Evolutionary conservation across 768 basidiomycete genomes (phyloP), one percentile per base, ranked within the genome.

Genomic region (Nidularia pulvinata): DNA sequence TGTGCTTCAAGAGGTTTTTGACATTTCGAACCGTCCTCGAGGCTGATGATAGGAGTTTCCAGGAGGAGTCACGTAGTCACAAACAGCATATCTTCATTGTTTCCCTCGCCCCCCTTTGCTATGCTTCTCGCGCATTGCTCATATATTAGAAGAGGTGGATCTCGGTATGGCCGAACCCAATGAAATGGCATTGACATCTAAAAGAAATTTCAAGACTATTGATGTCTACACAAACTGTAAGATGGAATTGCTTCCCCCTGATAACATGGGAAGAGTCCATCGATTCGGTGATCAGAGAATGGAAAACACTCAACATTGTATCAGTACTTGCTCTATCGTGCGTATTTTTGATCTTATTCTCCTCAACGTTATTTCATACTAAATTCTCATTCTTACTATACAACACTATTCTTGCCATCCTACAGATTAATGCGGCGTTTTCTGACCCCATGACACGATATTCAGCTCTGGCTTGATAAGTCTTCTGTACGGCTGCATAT

Each of bases 401-500:
- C 43, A 72, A 67, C 1, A 66, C 68, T 36, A 68, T 69, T 36
- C 55, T 69, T 13, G 66, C 67, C 4, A 62, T 66, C 16, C 60
- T 72, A 2, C 68, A 71, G 39, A 69, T 69, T 25, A 55, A 64
- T 0, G 56, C 55, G 33, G 81, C 81, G 22, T 72, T 74, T 1
- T 59, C 62, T 3, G 79, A 85, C 57, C 79, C 82, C 0, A 52
- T 85, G 14, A 77, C 75, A 1, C 76, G 84, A 53, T 83, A 81
- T 13, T 66, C 78, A 0, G 80, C 83, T 0, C 70, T 86, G 11
- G 67, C 2, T 58, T 86, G 46, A 77, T 86, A 73, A 85, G 83
- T 57, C 64, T 86, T n/a, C 71, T 77, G 1, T 87, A 75, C 57
- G 85, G 85, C 0, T 83, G 84, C 58, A 69, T 83, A 33, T 85